A percentile compares a stretch with the other conserved stretches of the same genome.
phyloP scores from a whole-genome alignment of 1,284 basidiomycete genomes.

The Cutaneotrichosporon curvatum region DNA sequence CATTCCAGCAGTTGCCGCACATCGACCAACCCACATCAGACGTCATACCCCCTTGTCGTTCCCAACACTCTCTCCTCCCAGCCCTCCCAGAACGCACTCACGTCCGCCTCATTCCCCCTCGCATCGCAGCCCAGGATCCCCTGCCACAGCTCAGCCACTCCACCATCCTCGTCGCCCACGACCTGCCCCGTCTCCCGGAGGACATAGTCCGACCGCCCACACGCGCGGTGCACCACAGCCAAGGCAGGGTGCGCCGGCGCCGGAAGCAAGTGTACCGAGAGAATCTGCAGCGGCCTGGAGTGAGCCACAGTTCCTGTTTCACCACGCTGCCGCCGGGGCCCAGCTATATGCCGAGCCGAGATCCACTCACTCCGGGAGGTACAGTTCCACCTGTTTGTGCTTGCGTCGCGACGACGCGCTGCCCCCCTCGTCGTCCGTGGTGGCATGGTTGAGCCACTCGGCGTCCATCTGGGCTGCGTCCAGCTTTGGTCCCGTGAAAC shows the following conservation, averaged over 20 bases:
- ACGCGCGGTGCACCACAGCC: slow-evolving; percentile 25
- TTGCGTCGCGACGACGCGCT: too few species aligned
- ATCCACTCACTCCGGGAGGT: slow-evolving; percentile 36
- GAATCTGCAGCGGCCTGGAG: slow-evolving; percentile 23
- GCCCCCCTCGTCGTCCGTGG: background rate
- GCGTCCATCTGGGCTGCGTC: slow-evolving; percentile 27
- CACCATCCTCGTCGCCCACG: slow-evolving; percentile 30
- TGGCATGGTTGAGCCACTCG: slow-evolving; percentile 10
- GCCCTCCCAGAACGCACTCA: slow-evolving; percentile 20
- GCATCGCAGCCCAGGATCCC: slow-evolving; percentile 29
- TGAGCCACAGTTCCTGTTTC: slow-evolving; percentile 6
- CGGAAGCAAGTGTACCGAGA: slow-evolving; percentile 24
- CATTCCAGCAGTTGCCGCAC: too few species aligned
- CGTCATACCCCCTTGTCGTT: too few species aligned
- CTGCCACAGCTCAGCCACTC: slow-evolving; percentile 28
- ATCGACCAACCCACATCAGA: too few species aligned
- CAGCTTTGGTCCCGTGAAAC: slow-evolving; percentile 26
- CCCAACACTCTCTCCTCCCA: slow-evolving; percentile 18
- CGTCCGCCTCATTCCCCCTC: slow-evolving; percentile 13
- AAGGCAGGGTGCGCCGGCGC: slow-evolving; percentile 18
- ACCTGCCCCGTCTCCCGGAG: slow-evolving; percentile 33
- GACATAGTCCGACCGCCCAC: slow-evolving; percentile 24
- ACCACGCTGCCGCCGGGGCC: too few species aligned
- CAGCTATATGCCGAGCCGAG: background rate
- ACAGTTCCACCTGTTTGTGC: slow-evolving; percentile 22